Base-by-base conservation (phyloP, 192 early-diverging fungal species). In the Umbelopsis ramanniana region DNA sequence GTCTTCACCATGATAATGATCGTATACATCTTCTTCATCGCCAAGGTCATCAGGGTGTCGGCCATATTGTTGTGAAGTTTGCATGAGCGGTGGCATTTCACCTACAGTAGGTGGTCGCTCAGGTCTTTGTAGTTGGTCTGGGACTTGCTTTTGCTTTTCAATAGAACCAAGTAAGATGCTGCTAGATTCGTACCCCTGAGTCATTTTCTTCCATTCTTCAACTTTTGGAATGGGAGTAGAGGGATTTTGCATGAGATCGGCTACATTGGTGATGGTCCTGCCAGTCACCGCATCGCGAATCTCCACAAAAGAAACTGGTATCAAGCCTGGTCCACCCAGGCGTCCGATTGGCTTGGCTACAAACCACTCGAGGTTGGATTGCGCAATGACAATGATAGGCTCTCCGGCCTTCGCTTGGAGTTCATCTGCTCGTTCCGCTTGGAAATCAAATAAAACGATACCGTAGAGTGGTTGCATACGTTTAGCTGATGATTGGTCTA, bases 361-460 rank as follows among this genome's bases (percentile, higher is more conserved):
- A 74, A 90, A 86, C 92, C 92, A 93, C 78, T 93, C 92, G 12
- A 83, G 83, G 55, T 90, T 92, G 48, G 89, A 91, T 68, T 93
- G 89, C 21, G 92, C 92, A 78, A 93, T 90, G 54, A 93, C 84
- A 19, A 92, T 82, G 69, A 93, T 87, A 22, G 88, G 85, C 70
- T 93, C 92, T 40, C 87, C 91, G 38, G 86, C 82, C 74, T 85
- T 84, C 43, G 91, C 88, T 17, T 91, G 82, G 33, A 92, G 75
- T 81, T 93, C 92, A 68, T 93, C 92, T 26, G 80, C 81, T 71
- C 89, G 78, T 69, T 92, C 91, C 0, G 92, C 91, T 19, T 79
- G 79, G 77, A 93, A 93, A 67, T 91, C 87, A 71, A 91, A 93
- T 3, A 93, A 81, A 9, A 91, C 91, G 60, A 88, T 85, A 46